Conservation (phyloP, 2,329 filamentous ascomycete genomes). For the Ampelomyces quisqualis region DNA sequence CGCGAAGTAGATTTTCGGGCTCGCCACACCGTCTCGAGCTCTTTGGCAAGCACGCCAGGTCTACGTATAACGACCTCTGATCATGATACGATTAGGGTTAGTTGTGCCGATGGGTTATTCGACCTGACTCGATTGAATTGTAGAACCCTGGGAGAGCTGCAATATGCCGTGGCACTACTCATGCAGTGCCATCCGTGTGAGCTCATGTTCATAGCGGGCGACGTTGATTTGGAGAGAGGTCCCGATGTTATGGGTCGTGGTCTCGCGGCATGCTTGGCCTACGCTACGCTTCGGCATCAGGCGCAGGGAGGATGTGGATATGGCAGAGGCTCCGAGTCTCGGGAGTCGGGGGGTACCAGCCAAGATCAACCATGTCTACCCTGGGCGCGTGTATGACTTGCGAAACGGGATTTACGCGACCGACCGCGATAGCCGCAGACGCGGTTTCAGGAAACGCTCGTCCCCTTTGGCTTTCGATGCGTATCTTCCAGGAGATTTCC, state of each 20-base stretch:
- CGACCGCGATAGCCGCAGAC: no score
- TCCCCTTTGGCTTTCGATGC: no score
- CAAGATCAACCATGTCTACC: no score
- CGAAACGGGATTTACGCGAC: no score
- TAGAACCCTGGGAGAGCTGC: neutral
- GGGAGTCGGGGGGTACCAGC: no score
- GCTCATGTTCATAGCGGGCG: neutral
- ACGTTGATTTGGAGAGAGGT: neutral
- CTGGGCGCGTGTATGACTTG: no score
- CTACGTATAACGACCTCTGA: neutral
- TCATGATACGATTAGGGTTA: neutral
- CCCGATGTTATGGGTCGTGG: neutral
- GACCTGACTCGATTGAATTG: neutral
- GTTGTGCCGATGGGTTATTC: neutral
- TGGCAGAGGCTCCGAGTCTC: neutral
- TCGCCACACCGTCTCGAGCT: neutral
- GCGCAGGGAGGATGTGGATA: neutral
- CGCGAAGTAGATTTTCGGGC: no score
- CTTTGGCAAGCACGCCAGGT: neutral
- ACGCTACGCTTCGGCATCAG: neutral
- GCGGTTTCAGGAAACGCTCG: no score
- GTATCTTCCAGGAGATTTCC: no score
- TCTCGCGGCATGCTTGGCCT: neutral
- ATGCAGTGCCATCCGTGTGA: neutral
- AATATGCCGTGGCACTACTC: neutral